phyloP scores from a whole-genome alignment of 768 basidiomycete genomes.

The Ramaria sp. region DNA sequence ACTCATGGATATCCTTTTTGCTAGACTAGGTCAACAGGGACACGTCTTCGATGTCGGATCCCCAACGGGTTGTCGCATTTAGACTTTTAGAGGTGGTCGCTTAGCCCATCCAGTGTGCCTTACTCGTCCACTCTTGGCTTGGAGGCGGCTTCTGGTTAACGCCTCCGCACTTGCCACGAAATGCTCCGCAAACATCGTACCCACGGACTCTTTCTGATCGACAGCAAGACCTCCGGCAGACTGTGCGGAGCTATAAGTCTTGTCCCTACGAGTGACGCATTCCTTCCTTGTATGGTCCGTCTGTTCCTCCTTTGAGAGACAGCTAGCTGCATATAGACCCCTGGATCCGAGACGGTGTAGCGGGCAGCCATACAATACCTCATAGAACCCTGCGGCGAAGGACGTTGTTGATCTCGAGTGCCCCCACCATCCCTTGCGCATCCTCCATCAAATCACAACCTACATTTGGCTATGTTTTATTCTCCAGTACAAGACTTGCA shows the following conservation, averaged over 20 bases:
- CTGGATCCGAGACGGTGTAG: background rate
- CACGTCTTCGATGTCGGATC: background rate
- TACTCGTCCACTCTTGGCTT: background rate
- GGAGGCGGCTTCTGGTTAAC: background rate
- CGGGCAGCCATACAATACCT: background rate
- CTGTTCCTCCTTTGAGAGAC: background rate
- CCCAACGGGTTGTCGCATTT: slow-evolving; percentile 1
- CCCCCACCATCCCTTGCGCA: background rate
- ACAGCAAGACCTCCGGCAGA: background rate
- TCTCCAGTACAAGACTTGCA: slow-evolving; percentile 36
- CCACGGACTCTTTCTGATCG: slow-evolving; percentile 4
- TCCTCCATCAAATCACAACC: background rate
- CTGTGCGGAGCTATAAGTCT: background rate
- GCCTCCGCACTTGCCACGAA: slow-evolving; percentile 4
- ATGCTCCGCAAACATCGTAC: background rate
- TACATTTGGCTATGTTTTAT: slow-evolving; percentile 20
- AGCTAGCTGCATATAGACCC: background rate
- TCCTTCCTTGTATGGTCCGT: background rate
- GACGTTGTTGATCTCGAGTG: background rate
- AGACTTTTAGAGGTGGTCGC: slow-evolving; percentile 6
- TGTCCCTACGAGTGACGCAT: background rate
- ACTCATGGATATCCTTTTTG: background rate
- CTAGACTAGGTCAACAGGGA: background rate
- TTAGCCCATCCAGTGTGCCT: background rate
- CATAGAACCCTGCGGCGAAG: background rate